A percentile compares a stretch with the other conserved stretches of the same genome.
Evolutionary conservation across 495 filamentous ascomycete species (phyloP).

Genomic region (Trichoderma erinaceum): DNA sequence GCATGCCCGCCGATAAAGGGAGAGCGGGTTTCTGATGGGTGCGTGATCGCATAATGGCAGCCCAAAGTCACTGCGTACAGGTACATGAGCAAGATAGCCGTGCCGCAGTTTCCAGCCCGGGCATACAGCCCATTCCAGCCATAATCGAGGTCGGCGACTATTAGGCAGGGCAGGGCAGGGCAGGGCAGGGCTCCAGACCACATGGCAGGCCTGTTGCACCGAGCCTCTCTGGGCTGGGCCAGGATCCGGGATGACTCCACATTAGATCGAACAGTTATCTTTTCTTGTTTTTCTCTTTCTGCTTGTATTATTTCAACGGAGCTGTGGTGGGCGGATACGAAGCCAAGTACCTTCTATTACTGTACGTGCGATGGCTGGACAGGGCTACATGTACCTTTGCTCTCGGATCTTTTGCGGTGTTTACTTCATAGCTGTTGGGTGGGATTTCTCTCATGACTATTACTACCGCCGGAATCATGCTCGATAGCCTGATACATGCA

Average conservation of each 20-base stretch:
- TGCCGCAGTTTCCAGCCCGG: background rate
- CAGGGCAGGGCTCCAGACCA: background rate
- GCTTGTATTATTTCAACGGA: background rate
- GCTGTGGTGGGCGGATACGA: background rate
- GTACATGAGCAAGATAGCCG: background rate
- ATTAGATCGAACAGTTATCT: background rate
- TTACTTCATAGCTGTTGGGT: too few species aligned
- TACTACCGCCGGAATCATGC: too few species aligned
- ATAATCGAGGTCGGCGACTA: background rate
- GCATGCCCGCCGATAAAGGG: background rate
- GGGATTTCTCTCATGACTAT: too few species aligned
- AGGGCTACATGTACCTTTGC: too few species aligned
- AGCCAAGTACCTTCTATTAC: too few species aligned
- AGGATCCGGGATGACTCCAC: background rate
- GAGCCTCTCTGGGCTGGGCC: background rate
- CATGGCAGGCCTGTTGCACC: conserved; percentile 6
- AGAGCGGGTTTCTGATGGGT: background rate
- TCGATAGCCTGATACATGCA: too few species aligned
- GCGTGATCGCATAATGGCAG: background rate
- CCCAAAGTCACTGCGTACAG: background rate
- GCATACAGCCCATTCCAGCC: background rate
- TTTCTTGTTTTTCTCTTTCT: background rate
- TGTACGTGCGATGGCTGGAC: too few species aligned
- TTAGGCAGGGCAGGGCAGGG: background rate
- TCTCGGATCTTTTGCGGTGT: too few species aligned